These are phyloP conservation scores for Tripterygium wilfordii DNA, from an alignment of 177 flowering plant species.

Conservation along the genomic window DNA sequence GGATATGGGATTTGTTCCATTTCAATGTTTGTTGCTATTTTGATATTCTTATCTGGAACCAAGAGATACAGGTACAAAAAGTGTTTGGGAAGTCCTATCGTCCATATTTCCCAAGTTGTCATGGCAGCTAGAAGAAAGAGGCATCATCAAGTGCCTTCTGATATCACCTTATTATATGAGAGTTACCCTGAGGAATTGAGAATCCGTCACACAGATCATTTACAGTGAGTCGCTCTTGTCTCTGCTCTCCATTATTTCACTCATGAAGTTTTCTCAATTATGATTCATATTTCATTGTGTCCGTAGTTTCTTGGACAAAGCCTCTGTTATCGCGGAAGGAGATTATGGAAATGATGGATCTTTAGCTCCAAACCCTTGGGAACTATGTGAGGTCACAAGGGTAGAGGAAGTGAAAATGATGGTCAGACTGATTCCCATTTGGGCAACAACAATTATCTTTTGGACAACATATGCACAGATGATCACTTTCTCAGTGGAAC, in stretches of 20 bases:
- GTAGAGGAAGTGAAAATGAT: slow-evolving; percentile 39
- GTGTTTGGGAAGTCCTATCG: slow-evolving; percentile 45
- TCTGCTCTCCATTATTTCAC: not conserved
- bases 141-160: slow-evolving; percentile 21
- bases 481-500: slow-evolving; percentile 84
- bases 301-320: slow-evolving; percentile 32
- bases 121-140: slow-evolving; percentile 39
- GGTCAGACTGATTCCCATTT: slow-evolving; percentile 27
- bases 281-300: not conserved
- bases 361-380: slow-evolving; percentile 19
- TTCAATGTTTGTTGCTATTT: slow-evolving; percentile 32
- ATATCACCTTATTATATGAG: slow-evolving; percentile 24
- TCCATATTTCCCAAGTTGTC: slow-evolving; percentile 40
- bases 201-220: slow-evolving; percentile 36
- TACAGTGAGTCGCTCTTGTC: slow-evolving; percentile 18
- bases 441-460: slow-evolving; percentile 37
- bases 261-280: too few relatives aligned
- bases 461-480: slow-evolving; percentile 32
- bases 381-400: slow-evolving; percentile 24
- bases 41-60: slow-evolving; percentile 37
- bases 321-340: slow-evolving; percentile 31
- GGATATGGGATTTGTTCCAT: slow-evolving; percentile 45
- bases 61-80: slow-evolving; percentile 46
- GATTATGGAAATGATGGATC: slow-evolving; percentile 4
- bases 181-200: slow-evolving; percentile 25